These are phyloP conservation scores for Raphidocelis subcapitata DNA, from an alignment of 139 green algal genomes.

Conservation along the genomic window DNA sequence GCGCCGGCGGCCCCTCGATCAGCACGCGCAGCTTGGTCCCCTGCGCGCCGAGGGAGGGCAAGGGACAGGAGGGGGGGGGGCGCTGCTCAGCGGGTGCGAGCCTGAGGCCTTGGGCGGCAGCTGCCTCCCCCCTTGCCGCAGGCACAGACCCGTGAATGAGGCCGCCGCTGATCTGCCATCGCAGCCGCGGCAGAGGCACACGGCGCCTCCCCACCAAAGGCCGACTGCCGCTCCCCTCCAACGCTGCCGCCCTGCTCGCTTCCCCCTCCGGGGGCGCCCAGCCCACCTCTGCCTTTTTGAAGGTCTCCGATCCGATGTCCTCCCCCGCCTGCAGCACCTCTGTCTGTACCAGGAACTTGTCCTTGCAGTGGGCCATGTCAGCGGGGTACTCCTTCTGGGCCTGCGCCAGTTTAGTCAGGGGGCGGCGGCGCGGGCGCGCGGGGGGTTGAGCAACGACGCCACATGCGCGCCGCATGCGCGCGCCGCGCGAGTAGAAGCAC, in stretches of 20 bases:
- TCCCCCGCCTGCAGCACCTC: conserved; percentile 32
- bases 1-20: conserved; percentile 51
- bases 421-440: no score
- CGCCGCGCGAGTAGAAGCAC: not conserved
- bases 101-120: not conserved
- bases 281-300: conserved; percentile 7
- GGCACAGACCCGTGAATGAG: not conserved
- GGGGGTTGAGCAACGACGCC: no score
- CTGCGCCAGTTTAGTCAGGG: no score
- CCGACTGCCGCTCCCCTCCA: not conserved
- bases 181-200: not conserved
- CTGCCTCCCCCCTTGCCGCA: conserved; percentile 34
- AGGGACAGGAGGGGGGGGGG: not conserved
- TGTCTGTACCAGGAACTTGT: conserved; percentile 69
- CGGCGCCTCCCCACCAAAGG: not conserved
- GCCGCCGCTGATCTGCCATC: not conserved
- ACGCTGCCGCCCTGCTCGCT: no score
- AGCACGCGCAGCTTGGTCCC: conserved; percentile 49
- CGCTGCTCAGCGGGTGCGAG: not conserved
- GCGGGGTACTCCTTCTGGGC: conserved; percentile 58
- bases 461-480: no score
- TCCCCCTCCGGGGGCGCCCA: no score
- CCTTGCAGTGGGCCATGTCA: conserved; percentile 56
- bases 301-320: conserved; percentile 19
- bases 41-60: conserved; percentile 20